Evolutionary conservation across 306 rosid genomes (phyloP), one percentile per base, ranked within the genome.

Genomic region (Pyrus bretschneideri): DNA sequence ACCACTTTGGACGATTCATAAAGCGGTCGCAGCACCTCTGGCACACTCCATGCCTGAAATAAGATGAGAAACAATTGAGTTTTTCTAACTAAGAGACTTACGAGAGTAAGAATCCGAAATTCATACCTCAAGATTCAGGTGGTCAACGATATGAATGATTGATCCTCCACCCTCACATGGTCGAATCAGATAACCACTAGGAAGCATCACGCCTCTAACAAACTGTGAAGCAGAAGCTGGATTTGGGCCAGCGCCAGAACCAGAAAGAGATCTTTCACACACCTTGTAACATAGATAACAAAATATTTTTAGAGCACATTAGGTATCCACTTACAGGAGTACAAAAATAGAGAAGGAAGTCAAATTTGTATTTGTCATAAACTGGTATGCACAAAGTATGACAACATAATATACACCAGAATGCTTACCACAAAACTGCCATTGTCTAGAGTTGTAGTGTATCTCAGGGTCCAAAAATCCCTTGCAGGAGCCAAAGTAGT

Each of bases 91-190:
- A 19, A 31, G 46, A 49, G 33, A 25, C 35, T 33, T 25, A 25
- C 15, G 22, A 61, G 51, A 46, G 65, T 29, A 19, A 71, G 58
- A 11, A 71, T 72, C 60, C 18, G 46, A 62, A 61, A 68, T 40
- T 76, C 76, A 69, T 51, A 95, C 99, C 97, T 95, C 96, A 49
- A 95, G 99, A 86, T 91, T 95, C 75, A 95, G 67, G 85, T 96
- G 99, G 81, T 96, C 99, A 75, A 92, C 99, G 54, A 96, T 92
- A 79, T 96, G 99, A 76, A 96, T 93, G 70, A 92, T 96, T 66
- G 99, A 96, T 64, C 99, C 99, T 57, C 99, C 99, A 72, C 99
- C 99, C 44, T 95, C 99, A 66, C 97, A 95, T 17, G 99, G 97
- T 70, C 99, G 93, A 84, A 96, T 87, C 80, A 92, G 85, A 85